Evolutionary conservation across 768 basidiomycete species (phyloP), one percentile per base, ranked within the genome.

Genomic region (Kwoniella heveanensis): DNA sequence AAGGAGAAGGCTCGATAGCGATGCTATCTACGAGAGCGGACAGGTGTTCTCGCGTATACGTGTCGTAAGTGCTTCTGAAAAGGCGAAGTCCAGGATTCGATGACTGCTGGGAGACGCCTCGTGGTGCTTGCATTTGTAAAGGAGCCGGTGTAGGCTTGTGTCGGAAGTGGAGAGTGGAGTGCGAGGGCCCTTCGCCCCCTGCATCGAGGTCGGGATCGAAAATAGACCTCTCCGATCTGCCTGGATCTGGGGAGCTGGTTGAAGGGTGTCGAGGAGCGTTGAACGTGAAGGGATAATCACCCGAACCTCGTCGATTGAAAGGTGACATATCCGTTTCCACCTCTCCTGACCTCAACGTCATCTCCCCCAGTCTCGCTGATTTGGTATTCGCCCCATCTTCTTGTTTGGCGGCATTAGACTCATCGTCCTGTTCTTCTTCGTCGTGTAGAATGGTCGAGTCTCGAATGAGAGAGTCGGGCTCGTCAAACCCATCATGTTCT

Each of bases 41-140:
- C 47, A 98, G 86, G 76, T 96, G 92, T 22, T 95, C 90, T 48
- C 92, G 86, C 1, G 95, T 99, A 75, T 90, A 94, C 0, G 95
- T 97, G 79, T 99, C 95, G 74, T 97, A 98, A 68, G 92, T 88
- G 55, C 93, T 90, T 74, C 92, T 90, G 81, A 98, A 97, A 37
- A 97, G 84, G 13, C 68, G 73, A 24, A 80, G 67, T 1, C 66
- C 60, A 21, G 21, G 67, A 53, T 63, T 67, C 27, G 52, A 69
- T 36, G 52, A 65, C 22, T 50, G 55, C 27, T 52, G 55, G 7
- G 62, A 57, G 1, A 44, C 49, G 19, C 62, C 62, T 39, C 51
- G 52, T 2, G 49, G 30, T 25, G 58, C 22, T 44, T 60, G 62
- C 5, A 27, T 15, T 21, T 58, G 57, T 26, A 47, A 27, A 10